Evolutionary conservation across 176 grass and related monocot genomes (phyloP).

Genomic region (Aegilops bicornis): DNA sequence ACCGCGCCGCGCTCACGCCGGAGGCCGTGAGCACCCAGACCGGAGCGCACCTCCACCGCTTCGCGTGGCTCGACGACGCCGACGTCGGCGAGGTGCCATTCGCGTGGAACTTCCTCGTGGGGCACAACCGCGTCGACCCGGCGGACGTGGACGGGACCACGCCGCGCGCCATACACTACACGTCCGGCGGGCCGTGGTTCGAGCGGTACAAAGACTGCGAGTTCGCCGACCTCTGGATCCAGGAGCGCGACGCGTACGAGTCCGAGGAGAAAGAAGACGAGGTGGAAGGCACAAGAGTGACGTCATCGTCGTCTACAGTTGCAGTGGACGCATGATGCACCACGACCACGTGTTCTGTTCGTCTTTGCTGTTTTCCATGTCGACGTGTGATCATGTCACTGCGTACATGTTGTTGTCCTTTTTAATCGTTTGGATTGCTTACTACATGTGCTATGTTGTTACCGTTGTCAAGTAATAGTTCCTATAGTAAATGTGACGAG

Average conservation of each 20-base stretch:
- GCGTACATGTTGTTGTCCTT: no score
- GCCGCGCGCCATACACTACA: conserved; percentile 80
- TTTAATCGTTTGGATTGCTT: no score
- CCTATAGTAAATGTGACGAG: no score
- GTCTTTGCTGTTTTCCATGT: background rate
- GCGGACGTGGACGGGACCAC: conserved; percentile 35
- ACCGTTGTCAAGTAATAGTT: no score
- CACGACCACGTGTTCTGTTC: no score
- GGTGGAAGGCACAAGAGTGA: background rate
- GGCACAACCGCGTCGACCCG: conserved; percentile 76
- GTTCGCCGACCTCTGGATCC: conserved; percentile 76
- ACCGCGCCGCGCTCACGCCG: conserved; percentile 64
- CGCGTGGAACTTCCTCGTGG: conserved; percentile 92
- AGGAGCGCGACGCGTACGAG: conserved; percentile 51
- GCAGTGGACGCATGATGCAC: conserved; percentile 18
- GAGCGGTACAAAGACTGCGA: conserved; percentile 74
- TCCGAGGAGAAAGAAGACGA: conserved; percentile 19
- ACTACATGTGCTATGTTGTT: no score
- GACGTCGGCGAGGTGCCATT: conserved; percentile 79
- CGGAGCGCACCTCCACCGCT: conserved; percentile 77
- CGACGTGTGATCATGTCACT: no score
- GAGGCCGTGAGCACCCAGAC: conserved; percentile 67
- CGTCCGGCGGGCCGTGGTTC: conserved; percentile 81
- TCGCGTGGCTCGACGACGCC: conserved; percentile 83
- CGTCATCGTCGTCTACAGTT: background rate